Base-by-base conservation (phyloP, 306 rosid species). In the Gynostemma pentaphyllum region DNA sequence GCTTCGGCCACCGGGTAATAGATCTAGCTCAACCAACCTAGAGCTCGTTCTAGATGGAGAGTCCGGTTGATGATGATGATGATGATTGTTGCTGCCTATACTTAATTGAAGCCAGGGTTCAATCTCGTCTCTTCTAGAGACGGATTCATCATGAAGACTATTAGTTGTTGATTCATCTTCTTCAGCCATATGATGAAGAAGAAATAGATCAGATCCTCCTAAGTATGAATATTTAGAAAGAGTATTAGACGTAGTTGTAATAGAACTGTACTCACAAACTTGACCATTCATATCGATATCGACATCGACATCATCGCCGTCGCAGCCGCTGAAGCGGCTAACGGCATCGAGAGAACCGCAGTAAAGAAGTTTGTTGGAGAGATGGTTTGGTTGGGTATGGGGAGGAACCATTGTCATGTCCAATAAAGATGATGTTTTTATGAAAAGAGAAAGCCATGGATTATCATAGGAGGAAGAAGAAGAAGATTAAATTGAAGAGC, bases 41-140 rank as follows among this genome's bases (percentile, higher is more conserved):
- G 85, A 78, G 48, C 24, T 64, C 26, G 14, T 44, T 22, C 5
- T 11, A 0, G 54, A 9, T 7, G 11, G 21, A 27, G 12, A 34
- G 24, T 30, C 68, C 4, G 22, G 32, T 36, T 61, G 64, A 42
- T 61, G 42, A 23, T 29, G 52, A 14, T 67, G n/a, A n/a, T n/a
- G n/a, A n/a, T n/a, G n/a, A 1, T 47, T 64, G 15, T 71, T 61
- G 57, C 78, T 53, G 23, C 95, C 97, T 44, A 94, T 81, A 69
- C 94, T 74, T 70, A 94, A 76, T 72, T 86, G 87, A 37, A 92
- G 99, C 99, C 99, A 92, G n/a, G n/a, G n/a, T 26, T 48, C 72
- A 11, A n/a, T n/a, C n/a, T 71, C 74, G 15, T 74, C 69, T 32
- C 18, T 45, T 28, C 65, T 71, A 1, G 86, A 81, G 26, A 76